Evolutionary conservation across 2,329 filamentous ascomycete species (phyloP).

Genomic region (Septoria petroselini): DNA sequence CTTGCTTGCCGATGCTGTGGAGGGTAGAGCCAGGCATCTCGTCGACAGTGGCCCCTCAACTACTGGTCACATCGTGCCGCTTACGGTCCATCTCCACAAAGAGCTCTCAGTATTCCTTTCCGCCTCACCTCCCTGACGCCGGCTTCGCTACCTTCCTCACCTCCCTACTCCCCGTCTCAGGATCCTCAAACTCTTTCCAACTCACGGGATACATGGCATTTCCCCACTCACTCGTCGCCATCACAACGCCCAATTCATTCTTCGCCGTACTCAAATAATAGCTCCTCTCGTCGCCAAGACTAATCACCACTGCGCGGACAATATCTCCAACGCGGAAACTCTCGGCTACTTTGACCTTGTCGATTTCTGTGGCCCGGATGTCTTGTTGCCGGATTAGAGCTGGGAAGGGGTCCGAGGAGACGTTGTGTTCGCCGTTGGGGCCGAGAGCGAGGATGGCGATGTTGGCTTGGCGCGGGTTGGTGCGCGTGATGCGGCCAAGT

Average conservation of each 20-base stretch:
- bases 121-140: constrained; percentile 61
- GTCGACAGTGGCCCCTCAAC: too few species aligned
- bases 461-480: constrained; percentile 79
- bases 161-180: constrained; percentile 72
- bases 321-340: constrained; percentile 91
- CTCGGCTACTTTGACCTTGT: constrained; percentile 86
- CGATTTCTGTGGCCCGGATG: constrained; percentile 91
- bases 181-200: constrained; percentile 93
- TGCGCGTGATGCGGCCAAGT: constrained; percentile 78
- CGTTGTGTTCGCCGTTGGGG: constrained; percentile 40
- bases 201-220: constrained; percentile 90
- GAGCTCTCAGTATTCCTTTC: too few species aligned
- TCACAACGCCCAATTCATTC: constrained; percentile 89
- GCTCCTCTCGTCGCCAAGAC: constrained; percentile 85
- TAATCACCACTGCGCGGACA: constrained; percentile 76
- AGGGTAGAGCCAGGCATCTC: too few species aligned
- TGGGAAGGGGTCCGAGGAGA: constrained; percentile 33
- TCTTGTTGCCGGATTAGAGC: constrained; percentile 60
- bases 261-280: constrained; percentile 92
- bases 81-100: too few species aligned
- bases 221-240: constrained; percentile 83
- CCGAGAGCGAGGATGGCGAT: constrained; percentile 83
- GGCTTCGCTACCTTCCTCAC: constrained; percentile 91
- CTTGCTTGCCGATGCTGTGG: too few species aligned
- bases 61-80: too few species aligned